These are phyloP conservation scores for Eimeria necatrix DNA, from an alignment of 169 alveolate species.

Conservation along the genomic window DNA sequence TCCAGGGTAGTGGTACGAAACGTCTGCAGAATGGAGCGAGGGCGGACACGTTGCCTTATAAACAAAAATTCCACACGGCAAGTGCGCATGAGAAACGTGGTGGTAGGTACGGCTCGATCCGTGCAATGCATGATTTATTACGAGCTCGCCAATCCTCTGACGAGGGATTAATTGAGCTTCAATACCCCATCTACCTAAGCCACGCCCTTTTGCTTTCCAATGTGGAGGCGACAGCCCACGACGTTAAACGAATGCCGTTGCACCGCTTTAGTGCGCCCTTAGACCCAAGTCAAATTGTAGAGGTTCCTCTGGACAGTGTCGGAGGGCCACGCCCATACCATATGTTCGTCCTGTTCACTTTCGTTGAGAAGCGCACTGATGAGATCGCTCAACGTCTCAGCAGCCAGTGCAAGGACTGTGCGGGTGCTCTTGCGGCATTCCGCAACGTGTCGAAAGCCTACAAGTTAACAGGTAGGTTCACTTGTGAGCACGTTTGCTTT, in stretches of 20 bases:
- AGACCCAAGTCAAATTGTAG: slow-evolving; percentile 25
- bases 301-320: slow-evolving; percentile 52
- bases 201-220: slow-evolving; percentile 63
- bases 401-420: slow-evolving; percentile 65
- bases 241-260: slow-evolving; percentile 61
- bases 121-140: slow-evolving; percentile 41
- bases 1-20: background rate
- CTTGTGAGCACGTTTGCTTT: background rate
- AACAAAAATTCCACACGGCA: background rate
- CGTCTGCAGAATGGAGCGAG: background rate
- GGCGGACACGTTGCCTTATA: background rate
- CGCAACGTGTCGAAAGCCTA: slow-evolving; percentile 51
- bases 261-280: slow-evolving; percentile 65
- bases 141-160: slow-evolving; percentile 48
- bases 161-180: slow-evolving; percentile 46
- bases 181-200: slow-evolving; percentile 18
- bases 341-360: slow-evolving; percentile 58
- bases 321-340: slow-evolving; percentile 68
- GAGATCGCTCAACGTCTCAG: slow-evolving; percentile 45
- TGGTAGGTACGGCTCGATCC: slow-evolving; percentile 14
- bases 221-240: slow-evolving; percentile 50
- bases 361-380: slow-evolving; percentile 46
- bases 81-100: background rate
- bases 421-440: slow-evolving; percentile 46
- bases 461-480: slow-evolving; percentile 47